Base-by-base conservation (phyloP, 495 filamentous ascomycete species). In the Friedmanniomyces endolithicus region DNA sequence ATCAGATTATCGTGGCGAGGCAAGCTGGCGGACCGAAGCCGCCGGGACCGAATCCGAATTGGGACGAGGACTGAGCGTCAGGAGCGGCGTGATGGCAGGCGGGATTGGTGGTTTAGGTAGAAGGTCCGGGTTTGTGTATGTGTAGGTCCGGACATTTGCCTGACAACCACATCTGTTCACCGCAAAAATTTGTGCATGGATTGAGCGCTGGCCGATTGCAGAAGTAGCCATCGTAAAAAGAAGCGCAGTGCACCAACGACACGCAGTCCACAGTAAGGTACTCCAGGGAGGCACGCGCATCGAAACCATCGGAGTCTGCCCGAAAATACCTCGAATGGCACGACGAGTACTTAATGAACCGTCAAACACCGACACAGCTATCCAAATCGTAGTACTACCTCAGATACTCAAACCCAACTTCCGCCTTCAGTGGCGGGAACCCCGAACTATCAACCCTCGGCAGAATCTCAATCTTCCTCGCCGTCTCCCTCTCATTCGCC, bases 1-100 rank as follows among this genome's bases (percentile, higher is more conserved):
- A 99, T 72, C 94, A 99, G 74, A 97, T 99, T 63, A 99, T 99
- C 65, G 94, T 99, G 46, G 89, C 94, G 49, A 82, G 90, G 70
- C 90, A 96, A 72, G 94, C 94, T 23, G 94, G 94, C 65, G 94
- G 94, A 34, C 94, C 94, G 29, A 99, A 99, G 75, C 88, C 88
- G 29, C 92, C 94, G 12, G 88, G 85, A 17, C 89, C 87, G 45
- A 95, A 95, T 75, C 79, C 88, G 57, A 92, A 95, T 77, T 99
- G 94, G 94, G 94, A 66, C 39, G 57, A 99, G 72, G 88, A 97
- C 72, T 50, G 25, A 34, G 9, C 16, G 39, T 41, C 14, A 3
- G 14, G 39, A 14, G 3, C 6, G 39, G 19, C 6, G 12, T 6
- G 39, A 14, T n/a, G 39, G 39, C 9, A 31, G 3, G 27, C 27